Base-by-base conservation (phyloP, 2,329 filamentous ascomycete species). In the Trichoderma atroviride region DNA sequence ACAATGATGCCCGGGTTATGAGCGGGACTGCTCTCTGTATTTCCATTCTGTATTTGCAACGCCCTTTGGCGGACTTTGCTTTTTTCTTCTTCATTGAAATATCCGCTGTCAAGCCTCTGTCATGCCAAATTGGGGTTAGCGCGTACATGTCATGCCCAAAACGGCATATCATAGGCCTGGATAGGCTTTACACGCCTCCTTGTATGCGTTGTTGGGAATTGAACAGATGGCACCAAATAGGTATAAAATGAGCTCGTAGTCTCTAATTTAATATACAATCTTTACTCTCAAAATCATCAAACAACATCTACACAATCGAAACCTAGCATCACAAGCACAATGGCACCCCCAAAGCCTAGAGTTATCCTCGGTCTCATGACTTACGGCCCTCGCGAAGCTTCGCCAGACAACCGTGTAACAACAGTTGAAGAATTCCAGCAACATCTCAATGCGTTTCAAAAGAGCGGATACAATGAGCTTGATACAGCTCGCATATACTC, bases 311-410 rank as follows among this genome's bases (percentile, higher is more conserved):
- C 61, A 35, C 62, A 43, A n/a, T 35, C 33, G 55, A 61, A 31
- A 0, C 19, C 16, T 7, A 58, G 7, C 27, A 50, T 5, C 37
- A 16, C 22, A 24, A 29, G 9, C 5, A 69, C 22, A 43, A 69
- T 69, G 67, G n/a, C 67, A 22, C 50, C 67, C 16, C 22, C 29
- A 35, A 69, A 64, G 40, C 59, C 59, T n/a, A 63, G 67, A 56
- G 24, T 40, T 19, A 69, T 69, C 33, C 67, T 69, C 5, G 67
- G 67, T 52, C 67, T 69, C 37, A 69, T 69, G 67, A 69, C 67
- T 40, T 69, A 64, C 24, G 67, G 67, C 40, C 40, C 40, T 6
- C 52, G 24, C 24, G 40, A 57, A 33, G 40, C 33, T n/a, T 47
- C n/a, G 6, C 10, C 50, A 37, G 67, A 65, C 37, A 65, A 64